Base-by-base conservation (phyloP, 2,329 filamentous ascomycete genomes). In the Xylariaceae sp. region DNA sequence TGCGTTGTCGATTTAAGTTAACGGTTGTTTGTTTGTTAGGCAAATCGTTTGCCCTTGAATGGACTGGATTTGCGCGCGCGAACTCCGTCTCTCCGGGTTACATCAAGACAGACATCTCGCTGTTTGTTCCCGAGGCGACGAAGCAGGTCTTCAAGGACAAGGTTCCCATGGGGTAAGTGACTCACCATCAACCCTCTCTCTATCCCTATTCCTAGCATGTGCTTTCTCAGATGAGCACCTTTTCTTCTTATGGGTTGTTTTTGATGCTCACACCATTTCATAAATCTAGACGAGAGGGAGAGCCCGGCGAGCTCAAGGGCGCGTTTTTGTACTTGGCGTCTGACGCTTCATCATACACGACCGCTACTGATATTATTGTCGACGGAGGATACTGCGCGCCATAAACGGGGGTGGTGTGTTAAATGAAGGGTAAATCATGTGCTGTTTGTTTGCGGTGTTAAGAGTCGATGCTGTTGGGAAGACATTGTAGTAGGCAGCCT, bases 321-420 rank as follows among this genome's bases (percentile, higher is more conserved):
- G 86, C 86, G 19, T 95, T 88, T 69, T 72, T 95, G 47, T 94
- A 91, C 71, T 76, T 95, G 54, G 87, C 88, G 19, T 89, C 85
- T 11, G 89, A 95, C 71, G 89, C 89, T 3, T 82, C 86, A n/a
- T 88, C 84, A 51, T 95, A 90, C 73, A 90, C 86, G 19, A 95
- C 89, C 6, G 89, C 84, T 0, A 76, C 80, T 7, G 86, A 91
- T 69, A 76, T 94, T 56, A 73, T 88, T 59, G 80, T 91, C 47
- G 89, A 94, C 68, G 88, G 88, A 56, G 87, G 87, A 52, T 90
- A 90, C 71, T 78, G 74, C 65, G 70, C 76, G 48, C 76, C 77
- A 48, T 84, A 70, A 67, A 59, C 26, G 39, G 30, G 37, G 11
- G 12, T n/a, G 29, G 19, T 37, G 35, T 9, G 35, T 9, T 7